Conservation (phyloP, 2,329 filamentous ascomycete genomes). For the Talaromyces sp. region DNA sequence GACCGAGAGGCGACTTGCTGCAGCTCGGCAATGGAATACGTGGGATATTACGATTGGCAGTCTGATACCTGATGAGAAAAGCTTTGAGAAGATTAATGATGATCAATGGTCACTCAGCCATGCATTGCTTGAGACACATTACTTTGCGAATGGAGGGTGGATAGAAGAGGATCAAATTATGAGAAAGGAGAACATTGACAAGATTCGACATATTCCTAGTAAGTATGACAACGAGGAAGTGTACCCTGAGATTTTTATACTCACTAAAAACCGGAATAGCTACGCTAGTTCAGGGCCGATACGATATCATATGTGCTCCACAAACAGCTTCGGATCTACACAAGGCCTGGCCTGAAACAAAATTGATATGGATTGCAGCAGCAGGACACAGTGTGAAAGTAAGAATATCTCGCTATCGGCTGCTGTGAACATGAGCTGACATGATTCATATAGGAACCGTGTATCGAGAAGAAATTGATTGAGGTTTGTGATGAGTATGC, state of each 20-base stretch:
- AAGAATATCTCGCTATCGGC: background rate
- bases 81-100: background rate
- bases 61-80: background rate
- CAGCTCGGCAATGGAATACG: background rate
- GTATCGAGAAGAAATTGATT: conserved; percentile 2
- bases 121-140: background rate
- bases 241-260: background rate
- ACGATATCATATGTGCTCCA: background rate
- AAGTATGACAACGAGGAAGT: background rate
- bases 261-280: background rate
- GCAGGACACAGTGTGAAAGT: background rate
- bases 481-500: conserved; percentile 9
- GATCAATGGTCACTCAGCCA: background rate
- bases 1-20: background rate
- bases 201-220: background rate
- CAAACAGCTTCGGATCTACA: background rate
- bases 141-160: background rate
- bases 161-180: background rate
- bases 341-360: background rate
- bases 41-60: background rate
- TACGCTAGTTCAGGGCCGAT: background rate
- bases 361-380: background rate
- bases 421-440: background rate
- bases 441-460: background rate
- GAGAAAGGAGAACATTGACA: background rate